These are phyloP conservation scores for Coccomyxa subellipsoidea DNA, from an alignment of 163 green algal genomes.

Conservation along the genomic window DNA sequence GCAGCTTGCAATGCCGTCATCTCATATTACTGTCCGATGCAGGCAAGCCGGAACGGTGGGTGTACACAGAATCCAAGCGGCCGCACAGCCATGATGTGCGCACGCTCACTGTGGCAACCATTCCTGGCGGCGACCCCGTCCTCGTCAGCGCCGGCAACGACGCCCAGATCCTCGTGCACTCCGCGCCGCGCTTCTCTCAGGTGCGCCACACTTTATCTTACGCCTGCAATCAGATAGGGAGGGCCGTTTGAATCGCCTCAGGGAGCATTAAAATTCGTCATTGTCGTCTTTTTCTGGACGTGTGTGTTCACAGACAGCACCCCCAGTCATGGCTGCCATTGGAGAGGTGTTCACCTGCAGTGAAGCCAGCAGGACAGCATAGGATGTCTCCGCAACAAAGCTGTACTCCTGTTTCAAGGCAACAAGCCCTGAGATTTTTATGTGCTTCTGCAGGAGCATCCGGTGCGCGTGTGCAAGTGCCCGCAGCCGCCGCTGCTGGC, in stretches of 20 bases:
- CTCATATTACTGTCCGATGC: not conserved
- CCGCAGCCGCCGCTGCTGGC: slow-evolving; percentile 41
- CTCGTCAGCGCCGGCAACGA: slow-evolving; percentile 85
- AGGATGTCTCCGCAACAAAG: too few species aligned
- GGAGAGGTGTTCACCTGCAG: too few species aligned
- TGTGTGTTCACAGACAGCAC: too few species aligned
- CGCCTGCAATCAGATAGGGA: too few species aligned
- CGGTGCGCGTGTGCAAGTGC: slow-evolving; percentile 37
- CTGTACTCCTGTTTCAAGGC: too few species aligned
- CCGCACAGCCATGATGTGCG: slow-evolving; percentile 89
- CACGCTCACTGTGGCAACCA: slow-evolving; percentile 54
- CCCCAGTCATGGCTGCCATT: too few species aligned
- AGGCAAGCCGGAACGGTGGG: slow-evolving; percentile 50
- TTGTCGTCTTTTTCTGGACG: too few species aligned
- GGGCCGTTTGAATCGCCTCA: too few species aligned
- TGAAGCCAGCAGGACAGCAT: too few species aligned
- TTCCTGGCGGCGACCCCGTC: slow-evolving; percentile 28
- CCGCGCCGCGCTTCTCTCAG: slow-evolving; percentile 52
- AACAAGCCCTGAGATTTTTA: too few species aligned
- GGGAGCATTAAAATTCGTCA: too few species aligned
- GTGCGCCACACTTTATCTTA: slow-evolving; percentile 13
- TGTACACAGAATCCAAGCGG: slow-evolving; percentile 69
- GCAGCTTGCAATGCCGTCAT: too few species aligned
- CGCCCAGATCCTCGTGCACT: slow-evolving; percentile 79
- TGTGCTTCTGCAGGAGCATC: slow-evolving; percentile 56